Evolutionary conservation across 2,329 filamentous ascomycete genomes (phyloP).

Genomic region (Colletotrichum aenigma): DNA sequence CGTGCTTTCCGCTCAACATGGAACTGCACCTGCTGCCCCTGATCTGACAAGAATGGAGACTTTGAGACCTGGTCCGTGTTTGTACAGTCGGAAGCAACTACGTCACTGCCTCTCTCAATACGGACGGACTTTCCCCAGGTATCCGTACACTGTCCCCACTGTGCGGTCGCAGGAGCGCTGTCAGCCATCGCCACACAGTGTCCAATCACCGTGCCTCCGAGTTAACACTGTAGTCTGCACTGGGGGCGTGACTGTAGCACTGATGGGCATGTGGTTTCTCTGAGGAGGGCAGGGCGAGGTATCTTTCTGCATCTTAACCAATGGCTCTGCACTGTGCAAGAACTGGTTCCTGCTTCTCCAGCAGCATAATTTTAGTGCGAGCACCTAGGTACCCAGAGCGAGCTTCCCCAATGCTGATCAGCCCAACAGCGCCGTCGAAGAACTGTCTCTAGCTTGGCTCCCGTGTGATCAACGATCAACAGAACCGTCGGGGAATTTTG

Average conservation of each 20-base stretch:
- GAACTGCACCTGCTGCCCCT: neutral
- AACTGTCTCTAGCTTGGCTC: slow-evolving; percentile 4
- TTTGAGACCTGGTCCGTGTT: neutral
- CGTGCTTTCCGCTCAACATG: neutral
- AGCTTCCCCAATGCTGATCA: neutral
- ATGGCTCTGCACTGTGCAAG: neutral
- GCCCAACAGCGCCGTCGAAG: slow-evolving; percentile 13
- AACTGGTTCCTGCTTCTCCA: neutral
- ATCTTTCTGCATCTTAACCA: neutral
- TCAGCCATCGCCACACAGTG: neutral
- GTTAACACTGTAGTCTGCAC: neutral
- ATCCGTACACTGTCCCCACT: slow-evolving; percentile 8
- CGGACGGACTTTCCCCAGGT: slow-evolving; percentile 13
- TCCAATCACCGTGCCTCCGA: rapidly evolving
- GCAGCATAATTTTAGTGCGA: neutral
- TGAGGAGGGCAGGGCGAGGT: neutral
- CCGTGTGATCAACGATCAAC: slow-evolving; percentile 16
- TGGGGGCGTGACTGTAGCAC: neutral
- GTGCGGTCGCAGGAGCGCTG: neutral
- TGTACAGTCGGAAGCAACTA: neutral
- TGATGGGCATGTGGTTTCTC: neutral
- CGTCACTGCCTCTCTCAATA: slow-evolving; percentile 3
- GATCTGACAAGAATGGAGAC: neutral
- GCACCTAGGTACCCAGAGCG: neutral
- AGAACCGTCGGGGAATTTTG: slow-evolving; percentile 3